phyloP scores from a whole-genome alignment of 352 stramenopile genomes.

The Poterioochromonas sp. region DNA sequence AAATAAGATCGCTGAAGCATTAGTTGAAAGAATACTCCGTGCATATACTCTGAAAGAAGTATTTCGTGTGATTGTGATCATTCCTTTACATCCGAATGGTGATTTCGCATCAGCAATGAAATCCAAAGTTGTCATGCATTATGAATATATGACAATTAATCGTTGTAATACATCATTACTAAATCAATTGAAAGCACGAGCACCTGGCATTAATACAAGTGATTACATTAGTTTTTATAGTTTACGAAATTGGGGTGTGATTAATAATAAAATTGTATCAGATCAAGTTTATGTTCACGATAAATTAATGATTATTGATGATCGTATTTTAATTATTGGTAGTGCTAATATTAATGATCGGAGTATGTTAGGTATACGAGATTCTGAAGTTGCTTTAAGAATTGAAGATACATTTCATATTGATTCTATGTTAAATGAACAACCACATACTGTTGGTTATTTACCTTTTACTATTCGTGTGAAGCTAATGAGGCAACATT shows the following conservation, averaged over 20 bases:
- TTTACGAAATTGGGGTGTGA: constrained; percentile 34
- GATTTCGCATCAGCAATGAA: not conserved
- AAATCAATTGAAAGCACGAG: not conserved
- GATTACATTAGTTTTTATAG: constrained; percentile 33
- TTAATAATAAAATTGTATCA: constrained; percentile 48
- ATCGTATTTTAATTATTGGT: constrained; percentile 74
- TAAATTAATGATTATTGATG: constrained; percentile 57
- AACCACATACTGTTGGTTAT: not conserved
- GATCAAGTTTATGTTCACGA: constrained; percentile 85
- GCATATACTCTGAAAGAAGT: not conserved
- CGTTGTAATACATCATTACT: constrained; percentile 8
- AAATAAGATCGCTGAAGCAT: not conserved
- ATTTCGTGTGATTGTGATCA: constrained; percentile 21
- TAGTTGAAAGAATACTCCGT: not conserved
- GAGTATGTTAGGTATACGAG: constrained; percentile 76
- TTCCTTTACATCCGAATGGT: constrained; percentile 23
- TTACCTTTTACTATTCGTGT: not conserved
- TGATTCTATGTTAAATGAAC: not conserved
- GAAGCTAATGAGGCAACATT: constrained; percentile 21
- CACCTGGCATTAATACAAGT: not conserved
- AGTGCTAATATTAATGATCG: constrained; percentile 90
- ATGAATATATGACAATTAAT: constrained; percentile 22
- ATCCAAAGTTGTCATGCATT: constrained; percentile 17
- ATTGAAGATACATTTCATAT: constrained; percentile 24
- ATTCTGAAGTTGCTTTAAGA: constrained; percentile 48